Evolutionary conservation across 169 alveolate genomes (phyloP).

Genomic region (Plasmodium coatneyi): DNA sequence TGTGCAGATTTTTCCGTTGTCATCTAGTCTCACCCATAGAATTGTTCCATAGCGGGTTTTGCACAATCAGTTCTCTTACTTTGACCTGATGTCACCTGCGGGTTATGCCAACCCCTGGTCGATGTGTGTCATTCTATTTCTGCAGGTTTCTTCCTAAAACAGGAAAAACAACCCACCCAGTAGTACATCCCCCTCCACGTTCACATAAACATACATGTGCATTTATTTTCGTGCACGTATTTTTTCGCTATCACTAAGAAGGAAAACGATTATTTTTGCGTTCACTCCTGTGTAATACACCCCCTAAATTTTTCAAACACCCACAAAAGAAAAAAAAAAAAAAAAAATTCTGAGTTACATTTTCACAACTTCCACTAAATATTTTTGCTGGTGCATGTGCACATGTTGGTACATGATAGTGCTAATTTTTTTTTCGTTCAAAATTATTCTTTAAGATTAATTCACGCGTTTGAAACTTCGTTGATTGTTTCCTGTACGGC

Average conservation of each 20-base stretch:
- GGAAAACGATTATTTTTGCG: not conserved
- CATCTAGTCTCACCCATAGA: not conserved
- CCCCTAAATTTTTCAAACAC: not conserved
- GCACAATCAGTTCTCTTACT: not conserved
- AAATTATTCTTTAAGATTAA: not conserved
- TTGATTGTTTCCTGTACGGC: not conserved
- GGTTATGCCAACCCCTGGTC: not conserved
- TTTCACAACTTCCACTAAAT: not conserved
- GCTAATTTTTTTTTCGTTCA: not conserved
- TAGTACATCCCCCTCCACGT: not conserved
- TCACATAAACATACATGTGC: not conserved
- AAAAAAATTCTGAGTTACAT: not conserved
- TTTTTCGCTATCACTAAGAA: not conserved
- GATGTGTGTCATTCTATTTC: not conserved
- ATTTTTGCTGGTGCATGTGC: not conserved
- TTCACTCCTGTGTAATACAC: not conserved
- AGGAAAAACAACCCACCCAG: not conserved
- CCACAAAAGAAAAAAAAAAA: not conserved
- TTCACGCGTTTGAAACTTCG: not conserved
- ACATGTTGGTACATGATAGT: not conserved
- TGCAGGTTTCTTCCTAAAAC: not conserved
- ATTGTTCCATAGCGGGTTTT: not conserved
- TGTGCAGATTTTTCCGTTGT: not conserved
- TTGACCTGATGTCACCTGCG: not conserved
- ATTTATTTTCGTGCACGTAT: not conserved